Percentiles rank a stretch among this genome's conserved stretches.
Conservation (phyloP, 2,329 filamentous ascomycete species). For the Neophaeococcomyces aloes region DNA sequence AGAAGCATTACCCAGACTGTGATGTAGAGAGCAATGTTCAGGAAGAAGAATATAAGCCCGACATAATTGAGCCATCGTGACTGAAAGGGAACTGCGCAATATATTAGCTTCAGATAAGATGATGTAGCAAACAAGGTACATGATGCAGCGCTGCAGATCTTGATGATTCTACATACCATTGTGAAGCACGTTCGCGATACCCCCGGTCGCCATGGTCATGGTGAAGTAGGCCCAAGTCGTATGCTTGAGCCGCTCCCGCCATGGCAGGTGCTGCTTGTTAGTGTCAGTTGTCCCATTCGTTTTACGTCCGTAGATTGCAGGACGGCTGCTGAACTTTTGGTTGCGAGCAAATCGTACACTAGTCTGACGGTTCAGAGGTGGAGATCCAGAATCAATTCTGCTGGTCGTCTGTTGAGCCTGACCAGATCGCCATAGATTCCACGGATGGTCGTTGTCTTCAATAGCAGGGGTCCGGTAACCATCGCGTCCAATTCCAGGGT, state of each 20-base stretch:
- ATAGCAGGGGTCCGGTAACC: constrained; percentile 37
- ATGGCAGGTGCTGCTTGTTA: constrained; percentile 28
- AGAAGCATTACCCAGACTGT: constrained; percentile 53
- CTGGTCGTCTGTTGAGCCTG: neutral
- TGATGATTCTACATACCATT: constrained; percentile 35
- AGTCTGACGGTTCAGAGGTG: neutral
- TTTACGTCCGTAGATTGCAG: constrained; percentile 7
- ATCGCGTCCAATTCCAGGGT: constrained; percentile 19
- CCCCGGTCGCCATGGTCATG: constrained; percentile 52
- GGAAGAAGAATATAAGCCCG: constrained; percentile 50
- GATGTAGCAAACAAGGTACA: constrained; percentile 38
- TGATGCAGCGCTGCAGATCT: constrained; percentile 18
- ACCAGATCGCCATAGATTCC: constrained; percentile 4
- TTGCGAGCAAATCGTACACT: constrained; percentile 18
- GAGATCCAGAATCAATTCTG: neutral
- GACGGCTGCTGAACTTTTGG: constrained; percentile 13
- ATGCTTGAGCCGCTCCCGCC: constrained; percentile 48
- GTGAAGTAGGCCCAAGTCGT: constrained; percentile 75
- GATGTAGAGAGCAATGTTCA: constrained; percentile 54
- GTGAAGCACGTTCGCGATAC: constrained; percentile 50
- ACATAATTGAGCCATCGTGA: constrained; percentile 49
- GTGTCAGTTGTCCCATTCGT: constrained; percentile 14
- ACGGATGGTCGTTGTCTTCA: constrained; percentile 30
- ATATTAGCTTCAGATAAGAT: constrained; percentile 35
- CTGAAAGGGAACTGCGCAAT: constrained; percentile 38